Evolutionary conservation across 116 monocot species (phyloP).

Genomic region (Phalaenopsis hybrid): DNA sequence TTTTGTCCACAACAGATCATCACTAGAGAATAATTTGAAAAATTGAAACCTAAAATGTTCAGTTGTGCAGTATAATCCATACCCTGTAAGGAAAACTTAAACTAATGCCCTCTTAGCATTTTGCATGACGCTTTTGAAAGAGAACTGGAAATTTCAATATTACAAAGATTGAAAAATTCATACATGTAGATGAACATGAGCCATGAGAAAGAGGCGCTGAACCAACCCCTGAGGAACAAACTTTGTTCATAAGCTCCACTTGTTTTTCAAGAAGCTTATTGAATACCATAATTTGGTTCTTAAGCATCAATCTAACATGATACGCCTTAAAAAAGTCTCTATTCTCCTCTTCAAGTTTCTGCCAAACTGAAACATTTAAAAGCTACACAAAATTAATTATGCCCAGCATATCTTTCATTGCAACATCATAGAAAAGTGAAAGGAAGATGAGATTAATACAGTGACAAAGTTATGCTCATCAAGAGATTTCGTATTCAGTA

Average conservation of each 20-base stretch:
- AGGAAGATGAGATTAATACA: background rate
- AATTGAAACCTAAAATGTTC: background rate
- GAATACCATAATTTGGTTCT: slow-evolving; percentile 73
- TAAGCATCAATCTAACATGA: slow-evolving; percentile 74
- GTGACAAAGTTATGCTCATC: background rate
- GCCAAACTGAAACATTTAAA: slow-evolving; percentile 63
- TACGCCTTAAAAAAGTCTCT: slow-evolving; percentile 87
- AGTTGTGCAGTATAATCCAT: background rate
- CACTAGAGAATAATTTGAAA: background rate
- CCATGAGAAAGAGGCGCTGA: slow-evolving; percentile 55
- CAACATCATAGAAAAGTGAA: background rate
- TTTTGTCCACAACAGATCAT: background rate
- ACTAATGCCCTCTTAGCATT: background rate
- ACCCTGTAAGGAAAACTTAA: background rate
- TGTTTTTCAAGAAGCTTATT: slow-evolving; percentile 79
- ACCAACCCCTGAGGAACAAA: slow-evolving; percentile 33
- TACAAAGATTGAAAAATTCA: slow-evolving; percentile 5
- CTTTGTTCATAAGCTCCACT: slow-evolving; percentile 67
- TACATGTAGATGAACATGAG: slow-evolving; percentile 63
- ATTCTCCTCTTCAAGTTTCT: slow-evolving; percentile 89
- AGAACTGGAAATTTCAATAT: background rate
- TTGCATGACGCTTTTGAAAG: background rate
- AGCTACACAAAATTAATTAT: background rate
- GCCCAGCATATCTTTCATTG: background rate
- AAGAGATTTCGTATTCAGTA: background rate